Base-by-base conservation (phyloP, 805 yeast species). In the Candida patagonica region DNA sequence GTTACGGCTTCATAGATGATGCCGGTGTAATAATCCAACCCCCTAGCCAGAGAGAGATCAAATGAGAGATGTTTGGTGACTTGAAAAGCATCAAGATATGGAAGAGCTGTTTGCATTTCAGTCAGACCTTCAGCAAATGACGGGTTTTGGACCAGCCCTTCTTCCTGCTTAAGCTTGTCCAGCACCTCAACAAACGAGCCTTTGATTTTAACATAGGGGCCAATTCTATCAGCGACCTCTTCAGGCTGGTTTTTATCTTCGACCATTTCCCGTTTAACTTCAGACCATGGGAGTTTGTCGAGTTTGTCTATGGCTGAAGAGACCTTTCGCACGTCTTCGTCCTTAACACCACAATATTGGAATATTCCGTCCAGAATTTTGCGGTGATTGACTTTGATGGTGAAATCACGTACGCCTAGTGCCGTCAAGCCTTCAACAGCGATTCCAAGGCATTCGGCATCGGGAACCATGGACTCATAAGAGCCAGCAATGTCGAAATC, bases 1-100 rank as follows among this genome's bases (percentile, higher is more conserved):
- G 97, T 92, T 35, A 92, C 97, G 37, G 92, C 95, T 64, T 92
- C 98, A 63, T 87, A 92, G 50, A 92, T 92, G 49, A 92, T 72
- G 27, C 98, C 98, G 10, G 98, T 92, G 67, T 92, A 92, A 65
- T 92, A 92, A 64, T 92, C 98, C 54, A 92, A 74, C 37, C 98
- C 98, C 70, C 98, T 79, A 30, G 98, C 98, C 49, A 92, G 70
- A 2, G 97, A 88, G 62, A 92, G 71, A 63, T 92, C 98, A 52
- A 92, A 89, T 9, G 89, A 80, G 45, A 86, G 69, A 61, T 62
- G 74, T 10, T 68, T 47, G 40, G 71, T 71, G 16, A 47, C 45
- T n/a, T 71, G 82, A 54, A 86, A 86, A 5, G 96, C 94, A 48
- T 84, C 84, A 10, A 81, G 71, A 53, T 84, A 92, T 30, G 76